Base-by-base conservation (phyloP, 2,329 filamentous ascomycete genomes). In the Sporothrix curviconia region DNA sequence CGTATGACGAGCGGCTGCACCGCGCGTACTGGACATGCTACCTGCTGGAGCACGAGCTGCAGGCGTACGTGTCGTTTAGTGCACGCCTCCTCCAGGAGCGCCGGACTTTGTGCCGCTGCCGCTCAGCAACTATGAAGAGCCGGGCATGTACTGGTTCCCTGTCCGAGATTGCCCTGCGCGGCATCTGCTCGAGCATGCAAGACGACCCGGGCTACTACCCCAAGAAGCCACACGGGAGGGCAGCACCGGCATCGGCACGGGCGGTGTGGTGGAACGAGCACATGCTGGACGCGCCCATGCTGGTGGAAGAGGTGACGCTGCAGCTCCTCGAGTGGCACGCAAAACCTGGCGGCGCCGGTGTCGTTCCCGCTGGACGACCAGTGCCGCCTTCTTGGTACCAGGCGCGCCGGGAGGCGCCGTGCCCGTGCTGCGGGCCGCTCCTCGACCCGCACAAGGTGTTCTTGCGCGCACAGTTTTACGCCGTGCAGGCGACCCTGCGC, bases 21-120 rank as follows among this genome's bases (percentile, higher is more conserved):
- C 59, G 61, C 3, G 62, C 62, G 3, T 64, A 63, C 53, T 65
- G 63, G 63, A 57, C 63, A n/a, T 64, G 63, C 43, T 65, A 65
- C 30, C 50, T 65, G 12, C 57, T 64, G n/a, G 63, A 65, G 53
- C 61, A 63, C 53, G 59, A 62, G 30, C 60, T 65, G 17, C 63
- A 65, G 49, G 56, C 54, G 14, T 60, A 63, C 39, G 59, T 64
- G 2, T 60, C 63, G 0, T 64, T 58, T 34, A 63, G 62, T 40
- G 61, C 60, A 7, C 55, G 59, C 11, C 36, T 62, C 9, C 50
- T 64, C 8, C 60, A 64, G 44, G 59, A 50, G 24, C 59, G 36
- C 22, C 58, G 40, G 59, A 64, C 28, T 54, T 50, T 22, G 56
- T 63, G 11, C 55, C 57, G 11, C 53, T 64, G 2, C 59, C 62